These are phyloP conservation scores for Paspalum vaginatum DNA, from an alignment of 176 grass and related monocot genomes.

Conservation along the genomic window DNA sequence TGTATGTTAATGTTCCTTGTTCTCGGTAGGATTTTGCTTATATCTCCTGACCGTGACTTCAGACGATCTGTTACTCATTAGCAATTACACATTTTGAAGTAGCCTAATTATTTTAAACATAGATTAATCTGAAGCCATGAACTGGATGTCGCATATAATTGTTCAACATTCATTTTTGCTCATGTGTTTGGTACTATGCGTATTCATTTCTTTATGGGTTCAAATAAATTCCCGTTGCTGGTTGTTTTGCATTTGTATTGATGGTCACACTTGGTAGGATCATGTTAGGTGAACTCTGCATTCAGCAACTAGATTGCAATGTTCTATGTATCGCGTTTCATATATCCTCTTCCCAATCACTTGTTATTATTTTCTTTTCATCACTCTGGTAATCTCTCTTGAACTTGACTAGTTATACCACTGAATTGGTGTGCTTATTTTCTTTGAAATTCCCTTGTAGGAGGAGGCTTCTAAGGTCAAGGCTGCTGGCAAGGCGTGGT, in stretches of 20 bases:
- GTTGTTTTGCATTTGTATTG: not conserved
- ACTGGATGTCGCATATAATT: not conserved
- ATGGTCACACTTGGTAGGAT: not conserved
- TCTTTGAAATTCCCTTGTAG: slow-evolving; percentile 13
- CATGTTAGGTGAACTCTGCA: not conserved
- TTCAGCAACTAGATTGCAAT: no score
- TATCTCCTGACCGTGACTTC: no score
- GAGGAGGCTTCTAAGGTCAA: slow-evolving; percentile 59
- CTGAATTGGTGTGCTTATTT: not conserved
- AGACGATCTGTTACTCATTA: not conserved
- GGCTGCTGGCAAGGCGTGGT: slow-evolving; percentile 75
- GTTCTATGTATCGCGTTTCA: no score
- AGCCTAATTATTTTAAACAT: not conserved
- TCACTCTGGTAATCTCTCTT: no score
- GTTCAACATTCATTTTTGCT: not conserved
- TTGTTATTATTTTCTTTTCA: no score
- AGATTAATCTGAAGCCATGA: not conserved
- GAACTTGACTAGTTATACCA: not conserved
- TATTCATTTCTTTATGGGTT: not conserved
- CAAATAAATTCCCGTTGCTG: not conserved
- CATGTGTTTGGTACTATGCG: not conserved
- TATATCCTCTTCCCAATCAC: no score
- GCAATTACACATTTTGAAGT: not conserved
- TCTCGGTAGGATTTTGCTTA: no score
- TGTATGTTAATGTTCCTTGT: no score